Conservation (phyloP, 257 asterid genomes). For the Avicennia marina region DNA sequence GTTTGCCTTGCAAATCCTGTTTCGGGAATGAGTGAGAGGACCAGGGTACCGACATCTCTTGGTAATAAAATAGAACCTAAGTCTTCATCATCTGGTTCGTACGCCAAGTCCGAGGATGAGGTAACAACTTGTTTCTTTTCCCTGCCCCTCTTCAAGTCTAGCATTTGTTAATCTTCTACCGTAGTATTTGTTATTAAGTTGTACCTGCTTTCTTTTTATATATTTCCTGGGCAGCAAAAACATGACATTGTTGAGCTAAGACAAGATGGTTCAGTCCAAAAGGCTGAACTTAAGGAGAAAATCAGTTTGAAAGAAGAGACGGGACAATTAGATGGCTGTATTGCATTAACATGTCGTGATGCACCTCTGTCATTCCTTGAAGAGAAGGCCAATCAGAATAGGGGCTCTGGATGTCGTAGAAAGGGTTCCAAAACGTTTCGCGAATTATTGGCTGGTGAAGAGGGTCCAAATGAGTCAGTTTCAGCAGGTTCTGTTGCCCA, state of each 20-base stretch:
- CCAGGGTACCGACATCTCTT: slow-evolving; percentile 39
- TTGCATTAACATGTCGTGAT: too few species aligned
- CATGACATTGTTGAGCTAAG: slow-evolving; percentile 25
- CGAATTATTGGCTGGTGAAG: slow-evolving; percentile 42
- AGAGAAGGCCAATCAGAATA: slow-evolving; percentile 12
- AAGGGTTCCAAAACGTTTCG: slow-evolving; percentile 33
- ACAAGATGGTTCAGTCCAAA: too few species aligned
- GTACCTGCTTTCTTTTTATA: neutral
- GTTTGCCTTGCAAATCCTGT: slow-evolving; percentile 40
- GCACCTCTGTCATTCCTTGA: neutral
- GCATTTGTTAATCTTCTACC: neutral
- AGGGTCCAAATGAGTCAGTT: slow-evolving; percentile 18
- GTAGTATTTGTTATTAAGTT: neutral
- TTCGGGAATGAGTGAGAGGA: slow-evolving; percentile 43
- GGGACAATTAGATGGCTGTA: neutral
- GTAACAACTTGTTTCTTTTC: slow-evolving; percentile 25
- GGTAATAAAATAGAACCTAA: slow-evolving; percentile 25
- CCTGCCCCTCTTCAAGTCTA: neutral
- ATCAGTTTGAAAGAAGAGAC: neutral
- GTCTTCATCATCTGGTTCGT: slow-evolving; percentile 17
- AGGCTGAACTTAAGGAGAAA: slow-evolving; percentile 25
- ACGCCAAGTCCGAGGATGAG: slow-evolving; percentile 50
- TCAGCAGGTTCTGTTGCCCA: slow-evolving; percentile 22
- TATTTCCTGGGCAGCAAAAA: slow-evolving; percentile 30
- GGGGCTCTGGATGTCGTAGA: slow-evolving; percentile 9